Percentiles rank a stretch among this genome's conserved stretches.
phyloP scores from a whole-genome alignment of 371 early-diverging fungal species.

The Coemansia sp. region DNA sequence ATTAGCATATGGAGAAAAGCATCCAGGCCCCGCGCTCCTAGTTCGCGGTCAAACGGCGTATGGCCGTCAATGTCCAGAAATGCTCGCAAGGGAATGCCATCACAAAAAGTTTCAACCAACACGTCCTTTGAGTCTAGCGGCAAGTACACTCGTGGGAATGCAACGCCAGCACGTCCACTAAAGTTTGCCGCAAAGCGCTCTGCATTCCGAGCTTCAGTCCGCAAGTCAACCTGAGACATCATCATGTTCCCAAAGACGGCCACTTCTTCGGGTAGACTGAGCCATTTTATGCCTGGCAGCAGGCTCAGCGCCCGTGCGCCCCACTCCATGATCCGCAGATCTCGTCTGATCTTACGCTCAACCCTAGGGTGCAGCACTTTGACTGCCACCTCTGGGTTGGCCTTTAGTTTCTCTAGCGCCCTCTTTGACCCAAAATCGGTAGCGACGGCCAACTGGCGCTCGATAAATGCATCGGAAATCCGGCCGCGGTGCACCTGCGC shows the following conservation, averaged over 20 bases:
- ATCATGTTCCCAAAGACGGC: constrained; percentile 89
- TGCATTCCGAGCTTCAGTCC: constrained; percentile 78
- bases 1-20: constrained; percentile 81
- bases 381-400: constrained; percentile 72
- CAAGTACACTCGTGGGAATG: constrained; percentile 71
- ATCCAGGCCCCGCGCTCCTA: constrained; percentile 66
- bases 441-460: background rate
- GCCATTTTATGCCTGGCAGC: constrained; percentile 78
- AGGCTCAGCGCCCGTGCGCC: constrained; percentile 63
- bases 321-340: constrained; percentile 75
- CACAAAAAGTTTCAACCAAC: constrained; percentile 79
- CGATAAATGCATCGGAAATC: constrained; percentile 36
- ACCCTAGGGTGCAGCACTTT: constrained; percentile 92
- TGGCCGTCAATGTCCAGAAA: constrained; percentile 62
- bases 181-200: constrained; percentile 71
- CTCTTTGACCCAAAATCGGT: background rate
- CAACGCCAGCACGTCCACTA: constrained; percentile 54
- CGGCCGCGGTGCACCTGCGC: constrained; percentile 86
- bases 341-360: constrained; percentile 64
- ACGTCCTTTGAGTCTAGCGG: constrained; percentile 66
- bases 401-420: background rate
- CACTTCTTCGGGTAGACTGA: constrained; percentile 86
- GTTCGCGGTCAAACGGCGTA: constrained; percentile 69
- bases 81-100: constrained; percentile 71
- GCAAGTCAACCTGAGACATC: constrained; percentile 83